Conservation (phyloP, 495 filamentous ascomycete genomes). For the Aspergillus ellipticus region DNA sequence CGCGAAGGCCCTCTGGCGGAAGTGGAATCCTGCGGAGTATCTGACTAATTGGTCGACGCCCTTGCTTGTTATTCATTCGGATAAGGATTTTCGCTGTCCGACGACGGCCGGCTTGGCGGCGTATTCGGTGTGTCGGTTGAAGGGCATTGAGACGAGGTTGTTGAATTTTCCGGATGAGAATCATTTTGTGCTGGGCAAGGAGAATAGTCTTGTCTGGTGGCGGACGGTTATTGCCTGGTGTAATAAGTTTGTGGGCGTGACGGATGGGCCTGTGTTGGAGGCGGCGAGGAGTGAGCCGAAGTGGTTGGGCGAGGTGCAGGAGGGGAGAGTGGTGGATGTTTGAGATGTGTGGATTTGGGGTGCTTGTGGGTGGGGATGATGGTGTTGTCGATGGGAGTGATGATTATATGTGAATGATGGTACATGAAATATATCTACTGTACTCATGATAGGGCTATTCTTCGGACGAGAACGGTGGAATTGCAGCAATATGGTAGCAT, state of each 20-base stretch:
- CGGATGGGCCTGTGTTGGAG: neutral
- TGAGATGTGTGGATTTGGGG: neutral
- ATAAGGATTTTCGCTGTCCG: neutral
- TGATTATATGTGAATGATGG: too few species aligned
- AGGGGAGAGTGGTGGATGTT: neutral
- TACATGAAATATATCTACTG: too few species aligned
- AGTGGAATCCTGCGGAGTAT: neutral
- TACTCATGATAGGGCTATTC: too few species aligned
- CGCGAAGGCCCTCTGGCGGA: neutral
- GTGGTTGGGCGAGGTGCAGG: neutral
- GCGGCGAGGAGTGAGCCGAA: neutral
- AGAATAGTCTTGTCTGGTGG: conserved; percentile 1
- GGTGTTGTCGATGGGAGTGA: too few species aligned
- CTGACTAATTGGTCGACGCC: neutral
- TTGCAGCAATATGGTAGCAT: too few species aligned
- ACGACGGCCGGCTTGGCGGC: neutral
- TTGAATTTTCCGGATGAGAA: conserved; percentile 5
- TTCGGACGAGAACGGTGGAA: too few species aligned
- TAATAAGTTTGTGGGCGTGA: neutral
- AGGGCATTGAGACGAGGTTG: conserved; percentile 1
- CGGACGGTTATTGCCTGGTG: neutral
- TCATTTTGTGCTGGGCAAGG: neutral
- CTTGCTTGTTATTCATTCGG: neutral
- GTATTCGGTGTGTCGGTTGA: neutral
- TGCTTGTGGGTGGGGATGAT: neutral